Evolutionary conservation across 2,329 filamentous ascomycete species (phyloP), one percentile per base, ranked within the genome.

Genomic region (Penicillium griseofulvum): DNA sequence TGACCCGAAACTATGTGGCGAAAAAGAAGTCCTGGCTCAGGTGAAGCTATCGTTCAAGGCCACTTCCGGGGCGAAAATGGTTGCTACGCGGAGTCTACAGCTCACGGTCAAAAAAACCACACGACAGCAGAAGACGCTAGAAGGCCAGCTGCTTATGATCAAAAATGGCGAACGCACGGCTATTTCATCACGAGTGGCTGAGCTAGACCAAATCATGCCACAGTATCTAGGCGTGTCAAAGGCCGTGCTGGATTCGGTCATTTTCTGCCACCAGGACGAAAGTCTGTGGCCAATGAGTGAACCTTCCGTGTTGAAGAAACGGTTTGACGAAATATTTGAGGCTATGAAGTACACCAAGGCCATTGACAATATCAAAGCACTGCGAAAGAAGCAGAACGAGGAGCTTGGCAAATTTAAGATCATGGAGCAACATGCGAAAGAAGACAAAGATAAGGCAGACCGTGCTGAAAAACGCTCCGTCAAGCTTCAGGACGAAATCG

Each of bases 211-310:
- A 61, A 83, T 93, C 63, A 87, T 99, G 71, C 91, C 93, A 0
- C 84, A 89, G 63, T 88, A 90, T 62, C 82, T 99, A 0, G 94
- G 94, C 36, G 94, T 97, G 4, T 94, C 91, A 1, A 87, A 87
- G 52, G 92, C 94, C 12, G 87, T 99, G 52, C 82, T 99, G 26
- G 92, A 97, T 63, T 89, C 88, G 55, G 94, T 99, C 71, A 97
- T 99, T 64, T 99, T 99, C 76, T 99, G 94, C 71, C 94, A 99
- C 69, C 94, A 99, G 70, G 94, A 99, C 71, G 94, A 99, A 64
- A 97, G 93, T 26, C 76, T 97, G 28, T 99, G 94, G 94, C 94
- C 94, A 0, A 87, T 99, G 81, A 95, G 91, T 69, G 90, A 96
- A 67, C 91, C 94, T 0, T 79, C 84, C 0, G 85, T 84, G 0